A percentile compares a stretch with the other conserved stretches of the same genome.
Conservation (phyloP, 2,329 filamentous ascomycete genomes). For the Calonectria fujianensis region DNA sequence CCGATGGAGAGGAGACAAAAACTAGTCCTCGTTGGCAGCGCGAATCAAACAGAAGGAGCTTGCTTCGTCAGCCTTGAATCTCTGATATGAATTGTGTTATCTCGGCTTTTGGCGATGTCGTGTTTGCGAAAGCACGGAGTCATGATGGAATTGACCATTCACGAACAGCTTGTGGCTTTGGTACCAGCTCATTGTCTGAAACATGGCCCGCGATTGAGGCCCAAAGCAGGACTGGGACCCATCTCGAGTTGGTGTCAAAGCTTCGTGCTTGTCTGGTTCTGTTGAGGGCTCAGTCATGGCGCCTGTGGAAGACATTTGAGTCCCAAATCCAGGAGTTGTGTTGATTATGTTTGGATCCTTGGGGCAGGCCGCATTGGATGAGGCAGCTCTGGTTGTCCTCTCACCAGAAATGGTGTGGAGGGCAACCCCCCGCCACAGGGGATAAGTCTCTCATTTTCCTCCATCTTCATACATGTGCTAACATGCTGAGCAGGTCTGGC, state of each 20-base stretch:
- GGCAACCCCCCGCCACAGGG: slow-evolving; percentile 67
- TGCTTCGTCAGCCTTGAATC: slow-evolving; percentile 45
- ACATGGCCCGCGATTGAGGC: slow-evolving; percentile 36
- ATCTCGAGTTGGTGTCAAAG: slow-evolving; percentile 96
- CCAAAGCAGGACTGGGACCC: slow-evolving; percentile 78
- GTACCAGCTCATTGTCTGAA: slow-evolving; percentile 32
- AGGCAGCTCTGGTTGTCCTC: slow-evolving; percentile 70
- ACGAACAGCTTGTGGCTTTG: slow-evolving; percentile 42
- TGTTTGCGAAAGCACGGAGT: slow-evolving; percentile 48
- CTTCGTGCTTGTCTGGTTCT: slow-evolving; percentile 86
- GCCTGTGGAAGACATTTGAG: slow-evolving; percentile 33
- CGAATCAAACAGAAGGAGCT: slow-evolving; percentile 84
- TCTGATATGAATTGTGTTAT: slow-evolving; percentile 41
- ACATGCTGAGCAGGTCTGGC: slow-evolving; percentile 51
- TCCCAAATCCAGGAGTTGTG: slow-evolving; percentile 44
- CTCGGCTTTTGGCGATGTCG: slow-evolving; percentile 42
- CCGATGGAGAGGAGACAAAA: slow-evolving; percentile 90
- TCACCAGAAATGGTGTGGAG: slow-evolving; percentile 70
- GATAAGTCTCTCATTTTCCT: slow-evolving; percentile 67
- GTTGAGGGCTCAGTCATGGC: slow-evolving; percentile 41
- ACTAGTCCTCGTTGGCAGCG: slow-evolving; percentile 93
- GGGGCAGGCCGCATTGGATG: slow-evolving; percentile 53
- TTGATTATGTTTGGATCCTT: slow-evolving; percentile 48
- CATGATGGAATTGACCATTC: slow-evolving; percentile 40
- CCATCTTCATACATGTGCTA: slow-evolving; percentile 49